phyloP scores from a whole-genome alignment of 108 stramenopile species.

The Schizochytrium sp. region DNA sequence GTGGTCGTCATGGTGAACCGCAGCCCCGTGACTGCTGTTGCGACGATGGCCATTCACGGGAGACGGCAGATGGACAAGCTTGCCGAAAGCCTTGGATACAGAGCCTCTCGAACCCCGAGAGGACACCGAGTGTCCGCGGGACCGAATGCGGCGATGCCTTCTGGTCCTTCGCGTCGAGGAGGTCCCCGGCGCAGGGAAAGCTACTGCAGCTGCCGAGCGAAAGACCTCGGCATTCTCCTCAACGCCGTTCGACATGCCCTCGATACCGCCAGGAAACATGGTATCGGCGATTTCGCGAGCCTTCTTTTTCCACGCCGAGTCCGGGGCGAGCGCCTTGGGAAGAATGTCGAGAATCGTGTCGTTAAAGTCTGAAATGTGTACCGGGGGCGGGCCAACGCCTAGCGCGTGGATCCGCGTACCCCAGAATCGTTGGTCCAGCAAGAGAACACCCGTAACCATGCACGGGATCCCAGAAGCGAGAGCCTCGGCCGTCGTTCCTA shows the following conservation, averaged over 20 bases:
- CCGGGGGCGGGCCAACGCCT: not conserved
- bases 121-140: no score
- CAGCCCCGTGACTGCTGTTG: no score
- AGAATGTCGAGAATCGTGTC: not conserved
- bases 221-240: not conserved
- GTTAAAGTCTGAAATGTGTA: conserved; percentile 14
- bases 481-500: conserved; percentile 2
- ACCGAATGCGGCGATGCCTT: no score
- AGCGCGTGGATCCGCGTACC: not conserved
- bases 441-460: conserved; percentile 14
- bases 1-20: no score
- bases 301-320: not conserved
- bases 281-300: not conserved
- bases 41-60: no score
- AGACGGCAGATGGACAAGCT: no score
- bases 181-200: not conserved
- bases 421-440: conserved; percentile 19
- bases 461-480: not conserved
- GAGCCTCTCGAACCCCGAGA: no score
- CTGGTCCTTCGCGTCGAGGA: no score
- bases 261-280: not conserved
- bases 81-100: no score
- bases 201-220: no score
- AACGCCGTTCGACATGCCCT: not conserved
- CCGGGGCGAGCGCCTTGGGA: not conserved